These are phyloP conservation scores for Zygosaccharomyces gambellarensis DNA, from an alignment of 805 yeast species.

Conservation along the genomic window DNA sequence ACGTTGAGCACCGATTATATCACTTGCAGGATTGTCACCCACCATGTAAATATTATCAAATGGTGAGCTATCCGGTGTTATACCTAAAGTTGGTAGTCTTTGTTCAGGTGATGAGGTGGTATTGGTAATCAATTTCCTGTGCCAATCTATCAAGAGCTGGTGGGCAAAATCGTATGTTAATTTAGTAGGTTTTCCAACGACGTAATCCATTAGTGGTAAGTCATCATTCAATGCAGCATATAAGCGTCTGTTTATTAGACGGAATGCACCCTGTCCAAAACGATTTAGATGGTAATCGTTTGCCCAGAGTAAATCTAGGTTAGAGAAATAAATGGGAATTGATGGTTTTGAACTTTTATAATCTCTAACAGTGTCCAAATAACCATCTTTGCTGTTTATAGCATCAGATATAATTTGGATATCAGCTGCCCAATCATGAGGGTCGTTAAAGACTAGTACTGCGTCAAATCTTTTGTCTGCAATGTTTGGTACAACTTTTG, in stretches of 20 bases:
- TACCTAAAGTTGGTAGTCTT: slow-evolving; percentile 43
- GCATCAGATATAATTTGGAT: slow-evolving; percentile 71
- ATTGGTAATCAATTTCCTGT: slow-evolving; percentile 33
- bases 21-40: slow-evolving; percentile 94
- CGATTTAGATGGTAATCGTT: slow-evolving; percentile 73
- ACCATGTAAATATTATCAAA: slow-evolving; percentile 79
- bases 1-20: slow-evolving; percentile 80
- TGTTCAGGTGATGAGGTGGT: slow-evolving; percentile 20
- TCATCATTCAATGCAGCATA: slow-evolving; percentile 52
- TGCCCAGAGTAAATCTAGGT: slow-evolving; percentile 84
- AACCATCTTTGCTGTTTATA: slow-evolving; percentile 58
- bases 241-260: slow-evolving; percentile 56
- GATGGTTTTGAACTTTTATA: slow-evolving; percentile 41
- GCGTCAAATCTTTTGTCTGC: slow-evolving; percentile 55
- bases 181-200: slow-evolving; percentile 77
- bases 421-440: slow-evolving; percentile 84
- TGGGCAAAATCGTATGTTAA: slow-evolving; percentile 82
- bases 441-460: slow-evolving; percentile 79
- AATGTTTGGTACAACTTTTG: slow-evolving; percentile 24
- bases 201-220: slow-evolving; percentile 44
- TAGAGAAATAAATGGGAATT: slow-evolving; percentile 73
- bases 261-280: slow-evolving; percentile 88
- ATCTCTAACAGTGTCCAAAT: slow-evolving; percentile 54
- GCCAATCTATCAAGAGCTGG: slow-evolving; percentile 55
- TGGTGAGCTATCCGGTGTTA: slow-evolving; percentile 39